Conservation (phyloP, 306 rosid genomes). For the Cicer yamashitae region DNA sequence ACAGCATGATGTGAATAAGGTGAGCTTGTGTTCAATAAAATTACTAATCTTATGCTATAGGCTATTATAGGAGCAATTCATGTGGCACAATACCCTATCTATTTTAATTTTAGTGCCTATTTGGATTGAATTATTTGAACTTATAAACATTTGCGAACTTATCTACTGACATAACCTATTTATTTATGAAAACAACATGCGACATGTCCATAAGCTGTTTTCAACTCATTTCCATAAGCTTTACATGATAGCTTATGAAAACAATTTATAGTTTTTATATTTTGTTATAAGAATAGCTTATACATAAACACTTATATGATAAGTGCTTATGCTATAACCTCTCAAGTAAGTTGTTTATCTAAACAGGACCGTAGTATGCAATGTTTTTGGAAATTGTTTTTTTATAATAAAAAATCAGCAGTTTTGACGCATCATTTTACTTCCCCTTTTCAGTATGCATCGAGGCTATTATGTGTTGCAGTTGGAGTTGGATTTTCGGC, state of each 20-base stretch:
- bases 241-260: no score
- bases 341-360: no score
- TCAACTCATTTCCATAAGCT: no score
- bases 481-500: constrained; percentile 80
- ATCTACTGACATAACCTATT: no score
- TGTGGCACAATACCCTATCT: neutral
- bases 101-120: neutral
- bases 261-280: no score
- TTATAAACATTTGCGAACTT: no score
- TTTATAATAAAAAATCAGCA: neutral
- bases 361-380: neutral
- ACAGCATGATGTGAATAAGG: constrained; percentile 70
- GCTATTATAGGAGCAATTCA: neutral
- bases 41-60: constrained; percentile 3
- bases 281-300: no score
- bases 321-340: no score
- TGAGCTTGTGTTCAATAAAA: constrained; percentile 43
- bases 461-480: constrained; percentile 69
- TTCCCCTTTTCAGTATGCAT: constrained; percentile 67
- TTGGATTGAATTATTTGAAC: no score
- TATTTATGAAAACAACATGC: no score
- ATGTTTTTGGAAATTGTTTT: constrained; percentile 22
- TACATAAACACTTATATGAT: no score
- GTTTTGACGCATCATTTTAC: constrained; percentile 36
- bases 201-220: no score